phyloP scores from a whole-genome alignment of 345 rosid species.

The Passiflora organensis region DNA sequence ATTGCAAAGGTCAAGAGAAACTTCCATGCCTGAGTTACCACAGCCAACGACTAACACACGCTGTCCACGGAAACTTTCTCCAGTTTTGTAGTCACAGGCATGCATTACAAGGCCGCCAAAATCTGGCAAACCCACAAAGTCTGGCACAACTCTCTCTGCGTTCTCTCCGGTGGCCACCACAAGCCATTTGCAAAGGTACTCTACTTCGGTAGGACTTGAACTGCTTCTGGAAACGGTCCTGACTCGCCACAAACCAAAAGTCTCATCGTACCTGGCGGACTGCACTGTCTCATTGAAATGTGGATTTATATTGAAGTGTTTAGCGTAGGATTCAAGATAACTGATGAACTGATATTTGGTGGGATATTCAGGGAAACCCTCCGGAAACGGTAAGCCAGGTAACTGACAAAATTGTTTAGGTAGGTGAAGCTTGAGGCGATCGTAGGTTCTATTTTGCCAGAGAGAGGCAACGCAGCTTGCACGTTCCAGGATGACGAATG shows the following conservation, averaged over 20 bases:
- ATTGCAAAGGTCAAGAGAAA: constrained; percentile 73
- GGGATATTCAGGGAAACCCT: constrained; percentile 69
- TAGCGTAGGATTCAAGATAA: constrained; percentile 66
- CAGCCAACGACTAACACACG: constrained; percentile 76
- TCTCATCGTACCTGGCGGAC: constrained; percentile 63
- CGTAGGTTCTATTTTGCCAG: constrained; percentile 77
- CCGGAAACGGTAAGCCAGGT: constrained; percentile 59
- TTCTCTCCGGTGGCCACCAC: constrained; percentile 92
- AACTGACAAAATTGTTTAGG: constrained; percentile 79
- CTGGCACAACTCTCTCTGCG: constrained; percentile 72
- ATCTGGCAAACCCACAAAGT: constrained; percentile 59
- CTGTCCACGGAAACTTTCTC: constrained; percentile 50
- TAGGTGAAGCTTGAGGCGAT: constrained; percentile 83
- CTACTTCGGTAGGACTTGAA: constrained; percentile 40
- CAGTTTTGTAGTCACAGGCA: constrained; percentile 76
- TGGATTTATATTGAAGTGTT: constrained; percentile 52
- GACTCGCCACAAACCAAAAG: constrained; percentile 66
- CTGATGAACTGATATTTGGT: constrained; percentile 62
- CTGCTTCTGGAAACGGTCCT: constrained; percentile 39
- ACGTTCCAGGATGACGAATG: constrained; percentile 69
- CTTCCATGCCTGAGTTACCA: constrained; percentile 94
- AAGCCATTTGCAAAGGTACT: constrained; percentile 74
- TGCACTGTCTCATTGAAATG: constrained; percentile 64
- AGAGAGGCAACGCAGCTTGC: constrained; percentile 79
- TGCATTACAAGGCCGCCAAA: constrained; percentile 60